These are phyloP conservation scores for Vickermania ingenoplastis DNA, from an alignment of 208 protist genomes.

Conservation along the genomic window DNA sequence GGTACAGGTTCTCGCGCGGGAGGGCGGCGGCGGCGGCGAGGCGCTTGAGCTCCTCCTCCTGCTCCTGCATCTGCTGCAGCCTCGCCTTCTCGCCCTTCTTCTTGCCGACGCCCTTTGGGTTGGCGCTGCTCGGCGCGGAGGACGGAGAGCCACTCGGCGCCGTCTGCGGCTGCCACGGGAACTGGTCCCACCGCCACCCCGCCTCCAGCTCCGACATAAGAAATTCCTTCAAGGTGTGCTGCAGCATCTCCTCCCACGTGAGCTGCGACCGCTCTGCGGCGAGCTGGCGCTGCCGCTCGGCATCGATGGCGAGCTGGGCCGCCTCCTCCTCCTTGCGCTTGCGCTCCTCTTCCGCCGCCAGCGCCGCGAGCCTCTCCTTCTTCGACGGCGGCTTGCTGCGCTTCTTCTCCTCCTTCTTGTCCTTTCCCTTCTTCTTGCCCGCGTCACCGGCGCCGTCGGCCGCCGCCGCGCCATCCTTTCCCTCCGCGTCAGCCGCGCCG, in stretches of 20 bases:
- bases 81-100: slow-evolving; percentile 21
- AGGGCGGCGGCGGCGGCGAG: slow-evolving; percentile 28
- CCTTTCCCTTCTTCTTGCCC: not conserved
- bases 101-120: slow-evolving; percentile 17
- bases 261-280: slow-evolving; percentile 1
- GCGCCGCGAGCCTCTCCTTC: not conserved
- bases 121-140: slow-evolving; percentile 2
- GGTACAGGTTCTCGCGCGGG: slow-evolving; percentile 60
- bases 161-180: slow-evolving; percentile 24
- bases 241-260: slow-evolving; percentile 10
- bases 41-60: slow-evolving; percentile 52
- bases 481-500: not conserved
- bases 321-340: slow-evolving; percentile 2
- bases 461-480: not conserved
- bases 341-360: not conserved
- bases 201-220: slow-evolving; percentile 25
- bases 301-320: not conserved
- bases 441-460: not conserved
- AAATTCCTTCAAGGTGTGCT: slow-evolving; percentile 13
- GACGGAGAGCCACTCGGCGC: slow-evolving; percentile 1
- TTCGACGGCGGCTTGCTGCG: slow-evolving; percentile 1
- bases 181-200: slow-evolving; percentile 43
- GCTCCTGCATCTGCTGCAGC: slow-evolving; percentile 33
- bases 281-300: not conserved
- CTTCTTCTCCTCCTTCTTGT: slow-evolving; percentile 6